Conservation (phyloP, 805 yeast genomes). For the Kluyveromyces lactis region DNA sequence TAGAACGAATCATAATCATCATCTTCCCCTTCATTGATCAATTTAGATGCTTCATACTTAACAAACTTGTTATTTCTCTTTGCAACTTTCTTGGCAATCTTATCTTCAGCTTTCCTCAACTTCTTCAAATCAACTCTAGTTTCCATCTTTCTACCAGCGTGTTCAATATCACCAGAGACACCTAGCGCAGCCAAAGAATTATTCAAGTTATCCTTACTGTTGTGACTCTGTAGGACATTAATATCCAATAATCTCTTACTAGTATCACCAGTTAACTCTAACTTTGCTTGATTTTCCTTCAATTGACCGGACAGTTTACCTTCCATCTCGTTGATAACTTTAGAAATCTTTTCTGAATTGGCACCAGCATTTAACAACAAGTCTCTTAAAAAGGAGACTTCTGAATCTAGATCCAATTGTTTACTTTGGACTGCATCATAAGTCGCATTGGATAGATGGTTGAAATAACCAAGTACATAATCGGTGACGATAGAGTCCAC, state of each 20-base stretch:
- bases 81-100: conserved; percentile 95
- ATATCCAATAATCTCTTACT: conserved; percentile 79
- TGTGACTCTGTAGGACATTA: conserved; percentile 57
- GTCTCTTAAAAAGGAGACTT: conserved; percentile 57
- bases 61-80: conserved; percentile 76
- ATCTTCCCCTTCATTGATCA: conserved; percentile 53
- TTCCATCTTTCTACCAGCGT: conserved; percentile 85
- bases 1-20: conserved; percentile 92
- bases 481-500: conserved; percentile 81
- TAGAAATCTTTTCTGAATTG: conserved; percentile 42
- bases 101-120: conserved; percentile 93
- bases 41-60: conserved; percentile 87
- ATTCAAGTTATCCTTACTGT: conserved; percentile 60
- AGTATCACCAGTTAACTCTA: conserved; percentile 76
- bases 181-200: conserved; percentile 70
- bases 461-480: conserved; percentile 86
- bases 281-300: conserved; percentile 59
- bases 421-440: conserved; percentile 77
- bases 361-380: conserved; percentile 83
- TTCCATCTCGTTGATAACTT: conserved; percentile 39
- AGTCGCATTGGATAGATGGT: conserved; percentile 68
- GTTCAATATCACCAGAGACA: conserved; percentile 79
- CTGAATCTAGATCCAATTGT: conserved; percentile 56
- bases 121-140: conserved; percentile 94
- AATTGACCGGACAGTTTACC: conserved; percentile 45